Evolutionary conservation across 2,329 filamentous ascomycete genomes (phyloP), one percentile per base, ranked within the genome.

Genomic region (Colletotrichum graminicola): DNA sequence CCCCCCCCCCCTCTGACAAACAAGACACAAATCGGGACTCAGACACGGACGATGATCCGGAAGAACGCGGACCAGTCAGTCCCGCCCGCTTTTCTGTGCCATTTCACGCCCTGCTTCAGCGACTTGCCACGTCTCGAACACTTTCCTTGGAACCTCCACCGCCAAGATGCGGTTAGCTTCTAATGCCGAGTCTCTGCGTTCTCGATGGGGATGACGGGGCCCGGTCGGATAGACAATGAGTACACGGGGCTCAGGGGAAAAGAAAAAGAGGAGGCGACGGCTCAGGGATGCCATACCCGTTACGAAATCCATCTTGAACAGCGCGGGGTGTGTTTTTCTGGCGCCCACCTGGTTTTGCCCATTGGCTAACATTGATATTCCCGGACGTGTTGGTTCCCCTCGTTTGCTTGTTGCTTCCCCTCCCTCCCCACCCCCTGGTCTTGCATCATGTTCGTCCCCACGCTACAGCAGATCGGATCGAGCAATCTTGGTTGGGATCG

Each of bases 51-150:
- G 59, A 62, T 21, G 47, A 34, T 54, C 49, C 12, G 61, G 23
- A 32, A 29, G 47, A 54, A 14, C 36, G 47, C 47, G 16, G 18
- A 14, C 34, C 47, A 54, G 34, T 63, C 47, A 29, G 23, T 54
- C 11, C 16, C 6, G n/a, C 61, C 21, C 36, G 16, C n/a, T 26
- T 39, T 29, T 26, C 12, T 14, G 61, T 29, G 61, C 61, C 34
- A 41, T 16, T n/a, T 43, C 54, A 34, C 16, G 47, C 61, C 61
- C 36, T 63, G 61, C 62, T 55, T 55, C 63, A 47, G 62, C 49
- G 34, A 43, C 41, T 65, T 62, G n/a, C 59, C 57, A 62, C 45
- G 67, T 71, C 67, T 67, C 36, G 51, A 55, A 52, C 57, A 49
- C 55, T 62, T 45, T 36, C 32, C 32, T 56, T 51, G 52, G 39